Conservation (phyloP, 2,329 filamentous ascomycete genomes). For the Pyrenochaeta sp. region DNA sequence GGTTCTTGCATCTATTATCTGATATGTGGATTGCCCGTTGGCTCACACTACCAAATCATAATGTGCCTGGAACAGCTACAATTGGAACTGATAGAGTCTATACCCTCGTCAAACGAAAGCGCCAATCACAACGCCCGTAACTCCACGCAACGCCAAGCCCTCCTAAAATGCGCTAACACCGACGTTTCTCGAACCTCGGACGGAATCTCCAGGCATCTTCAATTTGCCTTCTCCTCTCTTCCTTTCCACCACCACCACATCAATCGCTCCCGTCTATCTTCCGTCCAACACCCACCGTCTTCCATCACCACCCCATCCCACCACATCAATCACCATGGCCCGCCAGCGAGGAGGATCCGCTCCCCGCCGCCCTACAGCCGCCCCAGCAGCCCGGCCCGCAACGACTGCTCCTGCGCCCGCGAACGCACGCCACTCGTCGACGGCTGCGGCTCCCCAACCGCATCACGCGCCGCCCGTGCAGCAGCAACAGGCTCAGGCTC, state of each 20-base stretch:
- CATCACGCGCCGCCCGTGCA: constrained; percentile 70
- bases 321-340: constrained; percentile 52
- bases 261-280: constrained; percentile 9
- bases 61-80: too few species aligned
- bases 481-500: constrained; percentile 42
- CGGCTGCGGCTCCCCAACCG: constrained; percentile 61
- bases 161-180: constrained; percentile 25
- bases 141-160: constrained; percentile 17
- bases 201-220: constrained; percentile 7
- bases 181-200: constrained; percentile 43
- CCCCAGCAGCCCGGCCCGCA: constrained; percentile 51
- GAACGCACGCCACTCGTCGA: constrained; percentile 69
- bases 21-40: too few species aligned
- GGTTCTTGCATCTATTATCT: too few species aligned
- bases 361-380: constrained; percentile 54
- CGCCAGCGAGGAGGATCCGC: constrained; percentile 59
- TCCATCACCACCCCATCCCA: neutral
- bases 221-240: constrained; percentile 23
- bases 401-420: constrained; percentile 63
- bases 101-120: neutral
- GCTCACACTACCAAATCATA: too few species aligned
- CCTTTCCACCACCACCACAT: neutral
- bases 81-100: too few species aligned
- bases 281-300: constrained; percentile 7
- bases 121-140: constrained; percentile 11